Conservation (phyloP, 2,329 filamentous ascomycete species). For the Colletotrichum tanaceti region DNA sequence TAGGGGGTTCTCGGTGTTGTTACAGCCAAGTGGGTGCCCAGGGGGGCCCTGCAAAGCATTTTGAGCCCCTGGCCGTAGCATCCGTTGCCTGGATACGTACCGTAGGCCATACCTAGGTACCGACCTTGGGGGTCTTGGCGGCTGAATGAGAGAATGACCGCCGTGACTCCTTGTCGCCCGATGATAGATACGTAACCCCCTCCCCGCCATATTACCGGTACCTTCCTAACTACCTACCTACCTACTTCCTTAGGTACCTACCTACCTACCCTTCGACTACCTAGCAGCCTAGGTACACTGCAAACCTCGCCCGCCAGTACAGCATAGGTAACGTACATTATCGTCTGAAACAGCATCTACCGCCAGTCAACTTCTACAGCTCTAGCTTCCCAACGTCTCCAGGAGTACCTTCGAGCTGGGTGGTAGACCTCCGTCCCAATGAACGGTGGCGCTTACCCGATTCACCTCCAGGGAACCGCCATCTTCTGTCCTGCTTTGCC, state of each 20-base stretch:
- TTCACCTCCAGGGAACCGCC: conserved; percentile 5
- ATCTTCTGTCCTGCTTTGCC: not conserved
- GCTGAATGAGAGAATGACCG: not conserved
- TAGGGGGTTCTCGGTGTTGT: not conserved
- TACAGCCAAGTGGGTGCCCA: not conserved
- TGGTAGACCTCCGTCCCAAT: conserved; percentile 28
- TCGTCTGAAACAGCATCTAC: conserved; percentile 38
- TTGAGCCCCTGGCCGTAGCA: conserved; percentile 31
- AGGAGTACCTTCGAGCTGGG: conserved; percentile 4
- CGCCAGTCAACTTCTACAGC: conserved; percentile 26
- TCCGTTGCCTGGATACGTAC: not conserved
- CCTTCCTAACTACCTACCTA: too few relatives aligned
- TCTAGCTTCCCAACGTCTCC: conserved; percentile 27
- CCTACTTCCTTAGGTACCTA: too few relatives aligned
- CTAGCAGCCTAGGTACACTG: too few relatives aligned
- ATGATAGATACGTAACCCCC: too few relatives aligned
- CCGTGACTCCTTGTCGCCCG: not conserved
- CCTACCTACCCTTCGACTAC: conserved; percentile 5
- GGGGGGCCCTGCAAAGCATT: conserved; percentile 4
- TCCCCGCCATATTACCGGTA: too few relatives aligned
- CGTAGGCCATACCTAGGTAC: conserved; percentile 10
- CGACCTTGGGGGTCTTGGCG: conserved; percentile 14
- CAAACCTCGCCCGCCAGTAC: conserved; percentile 15
- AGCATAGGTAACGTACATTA: conserved; percentile 41
- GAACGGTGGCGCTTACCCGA: conserved; percentile 26